Base-by-base conservation (phyloP, 108 stramenopile species). In the Nitzschia putrida region DNA sequence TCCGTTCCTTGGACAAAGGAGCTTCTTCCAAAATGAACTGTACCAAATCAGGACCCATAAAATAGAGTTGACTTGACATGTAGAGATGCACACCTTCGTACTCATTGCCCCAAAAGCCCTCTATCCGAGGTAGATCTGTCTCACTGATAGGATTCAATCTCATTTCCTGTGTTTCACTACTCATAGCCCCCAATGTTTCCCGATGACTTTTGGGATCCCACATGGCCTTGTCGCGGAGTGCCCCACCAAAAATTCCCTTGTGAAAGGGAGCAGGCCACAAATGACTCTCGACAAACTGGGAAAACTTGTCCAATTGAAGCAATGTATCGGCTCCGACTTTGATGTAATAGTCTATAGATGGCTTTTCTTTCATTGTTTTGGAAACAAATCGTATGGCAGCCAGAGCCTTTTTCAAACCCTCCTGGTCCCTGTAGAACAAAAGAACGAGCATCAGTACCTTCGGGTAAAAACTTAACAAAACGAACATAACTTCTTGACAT, bases 51-150 rank as follows among this genome's bases (percentile, higher is more conserved):
- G 47, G 54, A 0, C 69, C 69, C 22, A 83, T 21, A 45, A 83
- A 38, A 51, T 83, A 83, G 9, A 71, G 49, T 66, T 83, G 77
- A 29, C 77, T 71, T 7, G 72, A 73, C 69, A 78, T 34, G 66
- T 75, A 83, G 53, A 83, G 54, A 44, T 83, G 82, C 12, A 83
- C 69, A 41, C 74, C 77, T n/a, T 74, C 77, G 44, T 68, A 78
- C 45, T 78, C 59, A 16, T 61, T 66, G 0, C 77, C 77, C 67
- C 78, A 78, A 63, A 66, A 78, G 16, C 57, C 42, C 53, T 75
- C 71, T 18, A 71, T 67, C 18, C 66, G n/a, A 21, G 61, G 61
- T 12, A 59, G 64, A 20, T 49, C 52, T 18, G 47, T 26, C 23
- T 77, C 69, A 40, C 41, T 1, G n/a, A 41, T 40, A 16, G 38